phyloP scores from a whole-genome alignment of 176 grass and related monocot genomes.

The Carex kokanica region DNA sequence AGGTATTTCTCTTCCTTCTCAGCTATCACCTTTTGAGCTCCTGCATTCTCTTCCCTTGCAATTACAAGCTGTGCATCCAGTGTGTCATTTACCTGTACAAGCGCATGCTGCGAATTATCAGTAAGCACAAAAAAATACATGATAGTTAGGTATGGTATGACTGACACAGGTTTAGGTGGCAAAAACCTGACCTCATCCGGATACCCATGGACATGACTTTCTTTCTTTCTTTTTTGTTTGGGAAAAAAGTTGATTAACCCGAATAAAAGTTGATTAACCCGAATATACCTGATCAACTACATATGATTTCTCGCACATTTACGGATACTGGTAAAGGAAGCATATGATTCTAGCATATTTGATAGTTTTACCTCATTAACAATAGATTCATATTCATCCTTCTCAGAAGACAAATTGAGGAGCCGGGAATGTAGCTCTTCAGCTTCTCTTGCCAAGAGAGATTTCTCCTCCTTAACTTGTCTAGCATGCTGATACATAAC shows the following conservation, averaged over 20 bases:
- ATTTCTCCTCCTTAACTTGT: slow-evolving; percentile 40
- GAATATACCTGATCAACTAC: neutral
- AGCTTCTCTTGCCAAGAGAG: slow-evolving; percentile 33
- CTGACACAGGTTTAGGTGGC: neutral
- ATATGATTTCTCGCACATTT: too few species aligned
- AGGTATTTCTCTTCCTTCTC: slow-evolving; percentile 32
- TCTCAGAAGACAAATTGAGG: slow-evolving; percentile 43
- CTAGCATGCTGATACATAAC: slow-evolving; percentile 40
- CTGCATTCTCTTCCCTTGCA: slow-evolving; percentile 39
- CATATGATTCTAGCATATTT: neutral
- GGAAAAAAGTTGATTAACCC: neutral
- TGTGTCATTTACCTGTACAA: slow-evolving; percentile 38
- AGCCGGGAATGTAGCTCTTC: slow-evolving; percentile 42
- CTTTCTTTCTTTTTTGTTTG: neutral
- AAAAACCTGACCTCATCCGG: neutral
- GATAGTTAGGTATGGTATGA: neutral
- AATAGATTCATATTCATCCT: slow-evolving; percentile 35
- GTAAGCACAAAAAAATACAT: neutral
- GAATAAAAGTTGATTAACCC: neutral
- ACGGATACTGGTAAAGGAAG: neutral
- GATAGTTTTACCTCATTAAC: slow-evolving; percentile 40
- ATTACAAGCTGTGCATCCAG: slow-evolving; percentile 38
- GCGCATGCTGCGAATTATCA: neutral
- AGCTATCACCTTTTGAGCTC: slow-evolving; percentile 35
- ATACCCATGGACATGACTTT: neutral